phyloP scores from a whole-genome alignment of 495 filamentous ascomycete species.

The Hypoxylon trugodes region DNA sequence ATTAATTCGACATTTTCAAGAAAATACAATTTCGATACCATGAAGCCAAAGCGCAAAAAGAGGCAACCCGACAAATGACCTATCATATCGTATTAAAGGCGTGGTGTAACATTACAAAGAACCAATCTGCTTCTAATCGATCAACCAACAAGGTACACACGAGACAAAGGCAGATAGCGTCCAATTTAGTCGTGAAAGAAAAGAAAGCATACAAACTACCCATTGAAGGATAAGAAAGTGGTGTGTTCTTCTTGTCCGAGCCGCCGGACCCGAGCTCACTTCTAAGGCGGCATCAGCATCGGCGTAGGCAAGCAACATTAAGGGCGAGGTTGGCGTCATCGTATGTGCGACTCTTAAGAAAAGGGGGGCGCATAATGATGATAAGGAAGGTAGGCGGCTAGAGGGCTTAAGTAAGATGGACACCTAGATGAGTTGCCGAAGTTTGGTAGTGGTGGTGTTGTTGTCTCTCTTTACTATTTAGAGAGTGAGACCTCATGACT shows the following conservation, averaged over 20 bases:
- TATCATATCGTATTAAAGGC: constrained; percentile 39
- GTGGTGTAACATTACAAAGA: constrained; percentile 28
- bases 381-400: background rate
- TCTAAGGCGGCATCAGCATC: constrained; percentile 11
- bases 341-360: constrained; percentile 11
- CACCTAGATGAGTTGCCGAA: background rate
- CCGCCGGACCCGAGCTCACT: background rate
- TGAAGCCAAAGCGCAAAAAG: constrained; percentile 5
- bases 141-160: constrained; percentile 1
- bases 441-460: constrained; percentile 3
- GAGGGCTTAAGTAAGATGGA: constrained; percentile 21
- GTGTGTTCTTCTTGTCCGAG: background rate
- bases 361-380: constrained; percentile 18
- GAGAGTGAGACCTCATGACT: constrained; percentile 25
- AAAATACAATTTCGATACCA: constrained; percentile 5
- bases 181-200: background rate
- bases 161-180: constrained; percentile 2
- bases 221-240: constrained; percentile 3
- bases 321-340: constrained; percentile 32
- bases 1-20: too few species aligned
- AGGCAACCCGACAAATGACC: constrained; percentile 27
- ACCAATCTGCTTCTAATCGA: constrained; percentile 14
- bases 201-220: background rate
- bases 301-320: background rate
- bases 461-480: constrained; percentile 4